Base-by-base conservation (phyloP, 169 alveolate genomes). In the Cryptosporidium viatorum region DNA sequence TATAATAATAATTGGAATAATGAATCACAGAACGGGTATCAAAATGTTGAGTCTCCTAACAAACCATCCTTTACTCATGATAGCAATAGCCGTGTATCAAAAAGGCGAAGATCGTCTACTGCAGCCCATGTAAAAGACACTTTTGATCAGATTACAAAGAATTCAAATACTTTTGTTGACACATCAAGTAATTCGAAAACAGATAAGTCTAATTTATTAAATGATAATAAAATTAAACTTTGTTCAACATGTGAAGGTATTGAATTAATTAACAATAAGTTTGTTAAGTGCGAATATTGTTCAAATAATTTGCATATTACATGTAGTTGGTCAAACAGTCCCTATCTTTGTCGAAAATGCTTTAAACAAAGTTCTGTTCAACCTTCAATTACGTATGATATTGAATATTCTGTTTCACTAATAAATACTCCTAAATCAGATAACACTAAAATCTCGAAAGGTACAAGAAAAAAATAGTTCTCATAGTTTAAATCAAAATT, bases 181-280 rank as follows among this genome's bases (percentile, higher is more conserved):
- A 52, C 33, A 4, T 59, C 70, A 3, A 59, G 14, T 51, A 0
- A n/a, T 9, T n/a, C 1, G 18, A 73, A 73, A 55, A n/a, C 71
- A 52, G 55, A 62, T 37, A 12, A 43, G 23, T 23, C 9, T 21
- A n/a, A 37, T 59, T 39, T 23, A 31, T 18, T 18, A 23, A 45
- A 33, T 35, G 51, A 62, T 18, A 62, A 43, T 26, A 12, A 62
- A 33, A 26, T 23, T 6, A 26, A 43, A 21, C 59, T 62, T 8
- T 70, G 89, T 8, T 62, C 89, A 41, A 43, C 39, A 5, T 80
- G 89, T 45, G 75, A 31, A 65, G 89, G 75, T 12, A 23, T 73
- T 21, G 89, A 80, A 45, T 9, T 62, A n/a, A 10, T 14, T 35
- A 70, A 62, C 41, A 80, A 80, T 65, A 62, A 21, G 39, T 31